Evolutionary conservation across 1,139 yeast species (phyloP).

Genomic region (Sporopachydermia cereana): DNA sequence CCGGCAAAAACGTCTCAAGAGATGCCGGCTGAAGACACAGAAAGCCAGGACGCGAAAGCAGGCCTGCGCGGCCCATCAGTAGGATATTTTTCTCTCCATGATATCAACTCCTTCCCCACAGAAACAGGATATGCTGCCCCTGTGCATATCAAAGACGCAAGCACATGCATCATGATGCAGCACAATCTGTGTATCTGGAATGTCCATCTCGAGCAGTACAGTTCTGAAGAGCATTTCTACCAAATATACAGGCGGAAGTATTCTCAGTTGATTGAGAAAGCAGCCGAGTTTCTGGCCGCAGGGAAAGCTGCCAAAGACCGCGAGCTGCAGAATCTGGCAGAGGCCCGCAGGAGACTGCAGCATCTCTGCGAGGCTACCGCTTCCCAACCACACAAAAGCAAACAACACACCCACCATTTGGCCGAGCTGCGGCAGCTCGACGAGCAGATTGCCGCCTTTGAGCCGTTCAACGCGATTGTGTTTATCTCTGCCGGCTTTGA

Average conservation of each 20-base stretch:
- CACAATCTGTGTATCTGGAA: constrained; percentile 81
- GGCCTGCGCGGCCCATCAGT: constrained; percentile 27
- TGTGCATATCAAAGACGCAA: constrained; percentile 63
- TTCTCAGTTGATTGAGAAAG: constrained; percentile 51
- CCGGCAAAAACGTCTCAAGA: constrained; percentile 7
- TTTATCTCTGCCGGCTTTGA: constrained; percentile 81
- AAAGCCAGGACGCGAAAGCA: neutral
- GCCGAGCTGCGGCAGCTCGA: constrained; percentile 18
- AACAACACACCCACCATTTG: constrained; percentile 25
- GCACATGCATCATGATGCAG: constrained; percentile 62
- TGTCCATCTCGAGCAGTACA: constrained; percentile 63
- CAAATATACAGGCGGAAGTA: constrained; percentile 51
- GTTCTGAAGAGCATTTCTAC: constrained; percentile 52
- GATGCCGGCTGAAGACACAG: neutral
- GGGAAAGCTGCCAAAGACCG: constrained; percentile 36
- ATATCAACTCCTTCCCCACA: constrained; percentile 78
- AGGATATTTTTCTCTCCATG: constrained; percentile 79
- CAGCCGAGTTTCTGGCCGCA: constrained; percentile 50
- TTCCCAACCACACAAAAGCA: constrained; percentile 22
- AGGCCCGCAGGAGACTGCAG: constrained; percentile 11
- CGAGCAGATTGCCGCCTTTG: constrained; percentile 21
- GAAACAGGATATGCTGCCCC: constrained; percentile 69
- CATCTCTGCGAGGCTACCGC: constrained; percentile 18
- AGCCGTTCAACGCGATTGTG: constrained; percentile 55
- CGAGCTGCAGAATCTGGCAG: constrained; percentile 20